These are phyloP conservation scores for Alloascoidea africana DNA, from an alignment of 805 yeast genomes.

Conservation along the genomic window DNA sequence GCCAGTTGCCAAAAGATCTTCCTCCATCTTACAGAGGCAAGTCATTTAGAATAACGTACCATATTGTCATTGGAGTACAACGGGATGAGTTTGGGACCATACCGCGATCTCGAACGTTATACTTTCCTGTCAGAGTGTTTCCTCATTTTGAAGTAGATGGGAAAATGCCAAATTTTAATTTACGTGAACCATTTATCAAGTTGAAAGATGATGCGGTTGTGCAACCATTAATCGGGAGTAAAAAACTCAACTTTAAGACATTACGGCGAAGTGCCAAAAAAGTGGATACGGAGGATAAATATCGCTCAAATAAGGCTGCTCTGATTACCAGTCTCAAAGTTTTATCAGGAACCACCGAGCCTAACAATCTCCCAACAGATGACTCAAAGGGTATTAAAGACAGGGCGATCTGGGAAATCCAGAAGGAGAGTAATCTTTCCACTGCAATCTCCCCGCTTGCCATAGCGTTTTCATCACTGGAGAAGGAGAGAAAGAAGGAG, in stretches of 20 bases:
- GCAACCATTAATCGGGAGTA: conserved; percentile 18
- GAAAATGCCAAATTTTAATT: conserved; percentile 28
- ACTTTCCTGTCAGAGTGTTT: conserved; percentile 44
- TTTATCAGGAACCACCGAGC: not conserved
- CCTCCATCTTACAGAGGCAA: conserved; percentile 49
- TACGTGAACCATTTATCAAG: conserved; percentile 26
- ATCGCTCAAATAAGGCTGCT: not conserved
- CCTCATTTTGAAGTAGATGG: conserved; percentile 36
- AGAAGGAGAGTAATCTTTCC: not conserved
- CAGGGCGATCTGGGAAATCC: too few relatives aligned
- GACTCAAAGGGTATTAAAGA: too few relatives aligned
- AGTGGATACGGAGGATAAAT: not conserved
- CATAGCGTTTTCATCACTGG: not conserved
- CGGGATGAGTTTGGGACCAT: conserved; percentile 16
- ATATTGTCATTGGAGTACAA: conserved; percentile 47
- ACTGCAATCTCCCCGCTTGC: not conserved
- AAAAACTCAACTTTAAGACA: conserved; percentile 12
- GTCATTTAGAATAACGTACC: conserved; percentile 38
- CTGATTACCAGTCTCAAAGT: not conserved
- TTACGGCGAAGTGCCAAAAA: conserved; percentile 8
- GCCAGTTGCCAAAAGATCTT: conserved; percentile 36
- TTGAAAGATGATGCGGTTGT: conserved; percentile 14
- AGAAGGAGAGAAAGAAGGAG: not conserved
- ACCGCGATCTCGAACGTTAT: conserved; percentile 25
- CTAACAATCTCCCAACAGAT: too few relatives aligned